Base-by-base conservation (phyloP, 306 rosid genomes). In the Corylus americana region DNA sequence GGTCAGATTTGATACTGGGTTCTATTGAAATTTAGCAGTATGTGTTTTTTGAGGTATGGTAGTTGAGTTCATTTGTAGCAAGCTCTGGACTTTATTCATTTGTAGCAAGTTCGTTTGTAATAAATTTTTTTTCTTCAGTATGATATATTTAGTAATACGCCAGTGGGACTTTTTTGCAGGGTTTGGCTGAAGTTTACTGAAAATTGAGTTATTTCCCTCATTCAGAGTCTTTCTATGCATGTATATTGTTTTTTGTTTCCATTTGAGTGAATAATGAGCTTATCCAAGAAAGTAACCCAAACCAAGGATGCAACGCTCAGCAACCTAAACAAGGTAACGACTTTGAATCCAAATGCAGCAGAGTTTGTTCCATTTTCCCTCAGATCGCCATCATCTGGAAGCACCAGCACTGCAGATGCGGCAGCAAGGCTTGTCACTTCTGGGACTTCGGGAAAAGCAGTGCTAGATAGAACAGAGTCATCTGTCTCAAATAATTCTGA, bases 331-430 rank as follows among this genome's bases (percentile, higher is more conserved):
- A 94, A 90, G 92, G 88, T 74, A 53, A 85, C 88, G 16, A 7
- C 82, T 50, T 83, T 94, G 87, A 94, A 94, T 85, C 98, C 98
- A 57, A 92, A 94, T 91, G 98, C 98, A 5, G 98, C 97, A n/a
- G 98, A 91, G 83, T 94, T 94, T 42, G 63, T 94, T 73, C 98
- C 98, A 51, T 92, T 87, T 77, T 49, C 92, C 71, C 92, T 91
- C 80, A 87, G 98, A 84, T 88, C 97, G 63, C 66, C 88, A 16
- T 82, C 94, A 70, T 84, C 92, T 64, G 94, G 94, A 82, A 88
- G 92, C 84, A 69, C 85, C 72, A 85, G 93, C 75, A 74, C 77
- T 8, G 83, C 79, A 47, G 95, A 94, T 76, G 88, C 79, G 4
- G 25, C 86, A 45, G n/a, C 87, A 8, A 80, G 84, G 79, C 70